Percentiles rank a stretch among this genome's conserved stretches.
Evolutionary conservation across 23 red algal genomes (phyloP).

Genomic region (Agarophyton chilense): DNA sequence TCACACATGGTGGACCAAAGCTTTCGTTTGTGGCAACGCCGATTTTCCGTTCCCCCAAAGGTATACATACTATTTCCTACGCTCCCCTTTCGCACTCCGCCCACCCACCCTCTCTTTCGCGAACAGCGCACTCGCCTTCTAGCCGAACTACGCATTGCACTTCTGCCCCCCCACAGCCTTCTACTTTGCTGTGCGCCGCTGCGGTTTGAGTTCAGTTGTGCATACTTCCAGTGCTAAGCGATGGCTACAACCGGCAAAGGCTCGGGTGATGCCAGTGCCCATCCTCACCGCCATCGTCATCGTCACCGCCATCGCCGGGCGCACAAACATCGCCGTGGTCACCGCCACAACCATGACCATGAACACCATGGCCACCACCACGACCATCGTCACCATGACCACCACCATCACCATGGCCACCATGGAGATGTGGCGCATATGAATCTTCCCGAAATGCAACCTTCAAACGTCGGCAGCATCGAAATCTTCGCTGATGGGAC

Average conservation of each 20-base stretch:
- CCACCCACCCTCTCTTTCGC: too few species aligned
- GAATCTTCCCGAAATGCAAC: neutral
- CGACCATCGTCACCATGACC: neutral
- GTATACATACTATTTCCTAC: neutral
- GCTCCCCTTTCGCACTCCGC: neutral
- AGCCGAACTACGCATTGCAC: too few species aligned
- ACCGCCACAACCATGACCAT: neutral
- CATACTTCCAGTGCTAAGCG: neutral
- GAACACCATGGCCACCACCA: neutral
- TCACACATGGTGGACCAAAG: neutral
- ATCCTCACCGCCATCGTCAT: neutral
- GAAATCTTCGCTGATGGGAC: neutral
- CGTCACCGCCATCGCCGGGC: neutral
- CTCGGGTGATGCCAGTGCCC: neutral
- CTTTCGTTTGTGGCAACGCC: neutral
- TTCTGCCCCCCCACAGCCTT: too few species aligned
- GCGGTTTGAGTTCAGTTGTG: neutral
- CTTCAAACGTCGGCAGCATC: neutral
- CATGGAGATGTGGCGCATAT: neutral
- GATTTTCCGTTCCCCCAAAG: neutral
- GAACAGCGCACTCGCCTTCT: too few species aligned
- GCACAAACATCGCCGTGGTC: neutral
- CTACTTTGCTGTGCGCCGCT: neutral
- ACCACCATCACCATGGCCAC: neutral
- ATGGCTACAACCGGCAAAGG: neutral